Conservation (phyloP, 768 basidiomycete species). For the Podaxis carcinomalis region DNA sequence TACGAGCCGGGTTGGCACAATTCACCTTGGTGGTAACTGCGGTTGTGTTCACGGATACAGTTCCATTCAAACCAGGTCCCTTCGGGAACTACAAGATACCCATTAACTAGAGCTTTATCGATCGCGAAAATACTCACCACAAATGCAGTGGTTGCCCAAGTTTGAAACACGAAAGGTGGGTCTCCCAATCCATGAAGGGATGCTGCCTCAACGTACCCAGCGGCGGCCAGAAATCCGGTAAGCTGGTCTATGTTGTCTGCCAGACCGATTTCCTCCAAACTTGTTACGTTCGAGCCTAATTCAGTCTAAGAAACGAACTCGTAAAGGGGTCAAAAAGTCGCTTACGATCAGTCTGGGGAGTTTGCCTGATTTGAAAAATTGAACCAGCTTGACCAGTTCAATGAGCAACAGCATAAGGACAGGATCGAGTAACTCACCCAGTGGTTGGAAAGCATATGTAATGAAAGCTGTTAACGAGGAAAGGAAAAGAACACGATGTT, state of each 20-base stretch:
- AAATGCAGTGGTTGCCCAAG: slow-evolving; percentile 56
- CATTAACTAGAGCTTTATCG: not conserved
- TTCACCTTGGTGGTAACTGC: slow-evolving; percentile 43
- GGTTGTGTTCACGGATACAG: slow-evolving; percentile 47
- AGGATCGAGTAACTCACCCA: slow-evolving; percentile 36
- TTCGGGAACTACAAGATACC: slow-evolving; percentile 34
- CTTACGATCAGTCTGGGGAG: slow-evolving; percentile 21
- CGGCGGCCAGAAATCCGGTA: slow-evolving; percentile 54
- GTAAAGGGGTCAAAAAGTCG: not conserved
- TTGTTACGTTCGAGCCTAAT: slow-evolving; percentile 35
- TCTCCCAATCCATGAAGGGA: slow-evolving; percentile 42
- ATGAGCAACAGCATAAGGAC: slow-evolving; percentile 7
- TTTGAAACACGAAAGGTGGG: slow-evolving; percentile 50
- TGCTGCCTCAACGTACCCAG: slow-evolving; percentile 49
- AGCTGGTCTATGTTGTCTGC: slow-evolving; percentile 38
- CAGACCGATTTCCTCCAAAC: slow-evolving; percentile 40
- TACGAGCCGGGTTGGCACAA: slow-evolving; percentile 36
- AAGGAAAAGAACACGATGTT: slow-evolving; percentile 49
- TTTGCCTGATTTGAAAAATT: slow-evolving; percentile 33
- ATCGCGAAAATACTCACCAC: slow-evolving; percentile 26
- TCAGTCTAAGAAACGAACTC: not conserved
- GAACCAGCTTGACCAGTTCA: slow-evolving; percentile 31
- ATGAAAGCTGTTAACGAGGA: slow-evolving; percentile 46
- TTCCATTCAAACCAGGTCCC: slow-evolving; percentile 43
- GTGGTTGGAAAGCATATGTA: slow-evolving; percentile 50